Conservation (phyloP, 768 basidiomycete species). For the Hericium rajendrae region DNA sequence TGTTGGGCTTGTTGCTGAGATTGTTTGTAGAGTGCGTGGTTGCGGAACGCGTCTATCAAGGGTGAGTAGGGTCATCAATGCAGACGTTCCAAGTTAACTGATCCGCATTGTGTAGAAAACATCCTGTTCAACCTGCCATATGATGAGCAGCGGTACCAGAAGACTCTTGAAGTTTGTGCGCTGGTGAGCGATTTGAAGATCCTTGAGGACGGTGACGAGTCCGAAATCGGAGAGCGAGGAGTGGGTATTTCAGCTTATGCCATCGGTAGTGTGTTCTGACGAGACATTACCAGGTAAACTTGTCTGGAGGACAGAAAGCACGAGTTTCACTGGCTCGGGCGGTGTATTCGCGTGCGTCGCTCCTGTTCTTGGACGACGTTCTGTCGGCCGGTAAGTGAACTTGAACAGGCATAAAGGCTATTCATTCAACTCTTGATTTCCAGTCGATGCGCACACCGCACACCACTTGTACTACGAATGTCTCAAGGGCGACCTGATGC, state of each 20-base stretch:
- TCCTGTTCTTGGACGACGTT: constrained; percentile 81
- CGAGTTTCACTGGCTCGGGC: constrained; percentile 75
- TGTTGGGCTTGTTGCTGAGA: constrained; percentile 1
- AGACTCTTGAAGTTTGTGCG: constrained; percentile 70
- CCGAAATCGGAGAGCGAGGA: constrained; percentile 82
- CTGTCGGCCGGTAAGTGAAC: constrained; percentile 32
- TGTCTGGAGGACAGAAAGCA: constrained; percentile 47
- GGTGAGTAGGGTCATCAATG: constrained; percentile 19
- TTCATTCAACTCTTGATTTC: background rate
- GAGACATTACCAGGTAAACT: constrained; percentile 25
- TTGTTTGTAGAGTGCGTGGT: constrained; percentile 39
- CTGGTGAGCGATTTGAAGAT: constrained; percentile 69
- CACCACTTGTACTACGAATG: constrained; percentile 75
- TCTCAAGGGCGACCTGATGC: constrained; percentile 67
- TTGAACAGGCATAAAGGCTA: background rate
- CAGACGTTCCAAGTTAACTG: background rate
- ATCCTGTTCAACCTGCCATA: constrained; percentile 76
- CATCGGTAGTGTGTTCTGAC: background rate
- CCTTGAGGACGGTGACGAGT: constrained; percentile 79
- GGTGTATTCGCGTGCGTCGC: constrained; percentile 79
- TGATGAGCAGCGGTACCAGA: constrained; percentile 62
- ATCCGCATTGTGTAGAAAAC: constrained; percentile 34
- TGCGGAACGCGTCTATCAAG: constrained; percentile 62
- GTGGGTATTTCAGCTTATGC: constrained; percentile 26
- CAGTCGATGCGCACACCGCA: constrained; percentile 81